These are phyloP conservation scores for Blastomyces silverae DNA, from an alignment of 2,329 filamentous ascomycete genomes.

Conservation along the genomic window DNA sequence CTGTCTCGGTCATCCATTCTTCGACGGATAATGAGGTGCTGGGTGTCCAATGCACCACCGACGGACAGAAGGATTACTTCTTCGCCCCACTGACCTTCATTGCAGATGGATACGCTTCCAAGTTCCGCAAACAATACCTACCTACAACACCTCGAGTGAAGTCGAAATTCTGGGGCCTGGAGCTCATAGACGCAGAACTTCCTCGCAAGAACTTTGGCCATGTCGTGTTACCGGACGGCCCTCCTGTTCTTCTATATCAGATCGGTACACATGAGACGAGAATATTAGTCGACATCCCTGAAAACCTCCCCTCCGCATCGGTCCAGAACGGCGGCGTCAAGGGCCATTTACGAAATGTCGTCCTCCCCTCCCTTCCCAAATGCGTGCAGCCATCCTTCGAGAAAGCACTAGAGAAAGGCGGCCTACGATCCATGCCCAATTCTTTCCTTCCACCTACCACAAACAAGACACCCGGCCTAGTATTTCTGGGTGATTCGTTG, in stretches of 20 bases:
- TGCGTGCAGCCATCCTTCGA: slow-evolving; percentile 66
- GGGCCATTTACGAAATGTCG: slow-evolving; percentile 70
- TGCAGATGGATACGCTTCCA: slow-evolving; percentile 86
- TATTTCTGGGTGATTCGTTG: slow-evolving; percentile 86
- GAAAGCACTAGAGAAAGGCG: slow-evolving; percentile 68
- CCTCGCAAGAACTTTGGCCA: slow-evolving; percentile 72
- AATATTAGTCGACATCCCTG: slow-evolving; percentile 79
- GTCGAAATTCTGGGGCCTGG: slow-evolving; percentile 88
- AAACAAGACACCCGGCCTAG: slow-evolving; percentile 62
- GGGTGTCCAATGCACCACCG: slow-evolving; percentile 70
- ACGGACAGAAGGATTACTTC: slow-evolving; percentile 64
- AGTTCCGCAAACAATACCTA: slow-evolving; percentile 77
- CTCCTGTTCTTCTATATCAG: slow-evolving; percentile 87
- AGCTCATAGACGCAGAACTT: slow-evolving; percentile 79
- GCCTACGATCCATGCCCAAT: slow-evolving; percentile 89
- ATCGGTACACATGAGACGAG: slow-evolving; percentile 93
- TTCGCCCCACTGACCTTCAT: slow-evolving; percentile 84
- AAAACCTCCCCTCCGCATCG: slow-evolving; percentile 65
- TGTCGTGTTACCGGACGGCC: slow-evolving; percentile 71
- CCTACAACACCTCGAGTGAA: slow-evolving; percentile 60
- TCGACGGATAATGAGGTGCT: slow-evolving; percentile 64
- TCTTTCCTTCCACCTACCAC: slow-evolving; percentile 79
- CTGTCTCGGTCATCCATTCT: slow-evolving; percentile 65
- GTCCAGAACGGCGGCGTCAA: slow-evolving; percentile 74
- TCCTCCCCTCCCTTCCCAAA: slow-evolving; percentile 69